Percentiles rank a stretch among this genome's conserved stretches.
These are phyloP conservation scores for Vigna angularis DNA, from an alignment of 306 rosid genomes.

Conservation along the genomic window DNA sequence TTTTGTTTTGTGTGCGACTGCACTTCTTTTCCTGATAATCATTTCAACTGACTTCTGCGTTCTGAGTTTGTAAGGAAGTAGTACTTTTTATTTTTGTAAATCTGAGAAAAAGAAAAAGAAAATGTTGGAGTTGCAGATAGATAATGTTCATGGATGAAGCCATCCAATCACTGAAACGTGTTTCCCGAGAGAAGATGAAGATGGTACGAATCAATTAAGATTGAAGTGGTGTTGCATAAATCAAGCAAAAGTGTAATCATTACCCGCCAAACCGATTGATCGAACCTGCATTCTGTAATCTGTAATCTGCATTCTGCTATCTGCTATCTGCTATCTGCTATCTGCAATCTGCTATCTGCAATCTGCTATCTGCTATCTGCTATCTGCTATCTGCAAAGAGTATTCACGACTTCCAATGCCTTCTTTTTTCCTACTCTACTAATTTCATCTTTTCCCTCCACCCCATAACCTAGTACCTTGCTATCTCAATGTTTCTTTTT, in stretches of 20 bases:
- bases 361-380: not conserved
- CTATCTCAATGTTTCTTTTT: no score
- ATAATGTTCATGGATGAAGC: not conserved
- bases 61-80: no score
- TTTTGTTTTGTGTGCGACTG: not conserved
- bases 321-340: not conserved
- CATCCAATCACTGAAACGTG: not conserved
- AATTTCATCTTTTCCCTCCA: not conserved
- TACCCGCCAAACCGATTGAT: conserved; percentile 38
- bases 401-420: conserved; percentile 16
- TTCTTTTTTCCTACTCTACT: not conserved
- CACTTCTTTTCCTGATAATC: not conserved
- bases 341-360: not conserved
- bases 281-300: not conserved
- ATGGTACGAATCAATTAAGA: conserved; percentile 41
- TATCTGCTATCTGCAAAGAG: not conserved
- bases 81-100: not conserved
- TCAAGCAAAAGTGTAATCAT: conserved; percentile 50
- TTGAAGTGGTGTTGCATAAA: conserved; percentile 19
- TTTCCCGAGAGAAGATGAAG: not conserved
- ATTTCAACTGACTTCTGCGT: not conserved
- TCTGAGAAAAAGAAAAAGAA: not conserved
- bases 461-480: not conserved
- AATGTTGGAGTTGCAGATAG: not conserved
- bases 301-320: no score